Percentiles rank a stretch among this genome's conserved stretches.
Evolutionary conservation across 352 stramenopile species (phyloP).

Genomic region (Phytophthora niederhauseri): DNA sequence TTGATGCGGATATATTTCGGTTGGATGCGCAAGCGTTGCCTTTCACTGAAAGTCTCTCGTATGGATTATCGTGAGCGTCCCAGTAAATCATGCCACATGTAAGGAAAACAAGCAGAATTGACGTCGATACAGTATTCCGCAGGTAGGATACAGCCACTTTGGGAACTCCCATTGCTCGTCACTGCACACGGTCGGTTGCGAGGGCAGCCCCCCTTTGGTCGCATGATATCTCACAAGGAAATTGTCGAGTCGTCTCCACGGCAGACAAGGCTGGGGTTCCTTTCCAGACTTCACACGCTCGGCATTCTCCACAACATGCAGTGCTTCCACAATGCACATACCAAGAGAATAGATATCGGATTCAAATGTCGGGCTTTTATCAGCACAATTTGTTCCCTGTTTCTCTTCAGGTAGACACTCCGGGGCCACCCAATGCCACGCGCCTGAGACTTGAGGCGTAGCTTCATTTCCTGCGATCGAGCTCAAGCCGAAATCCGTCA

Average conservation of each 20-base stretch:
- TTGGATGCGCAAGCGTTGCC: not conserved
- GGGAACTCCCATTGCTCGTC: not conserved
- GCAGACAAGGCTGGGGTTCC: not conserved
- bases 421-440: too few relatives aligned
- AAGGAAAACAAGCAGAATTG: too few relatives aligned
- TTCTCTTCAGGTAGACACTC: not conserved
- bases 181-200: not conserved
- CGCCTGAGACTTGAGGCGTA: too few relatives aligned
- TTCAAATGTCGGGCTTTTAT: constrained; percentile 3
- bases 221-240: not conserved
- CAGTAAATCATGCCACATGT: too few relatives aligned
- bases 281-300: not conserved
- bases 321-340: constrained; percentile 10
- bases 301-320: not conserved
- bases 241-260: not conserved
- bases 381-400: not conserved
- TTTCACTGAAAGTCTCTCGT: not conserved
- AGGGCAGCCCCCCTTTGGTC: not conserved
- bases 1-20: not conserved
- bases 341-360: constrained; percentile 18
- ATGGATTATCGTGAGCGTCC: too few relatives aligned
- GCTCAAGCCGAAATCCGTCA: too few relatives aligned
- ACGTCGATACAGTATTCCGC: too few relatives aligned
- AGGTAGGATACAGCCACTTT: too few relatives aligned
- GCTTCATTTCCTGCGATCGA: too few relatives aligned